A percentile compares a stretch with the other conserved stretches of the same genome.
phyloP scores from a whole-genome alignment of 2,329 filamentous ascomycete species.

The Colletotrichum sp. region DNA sequence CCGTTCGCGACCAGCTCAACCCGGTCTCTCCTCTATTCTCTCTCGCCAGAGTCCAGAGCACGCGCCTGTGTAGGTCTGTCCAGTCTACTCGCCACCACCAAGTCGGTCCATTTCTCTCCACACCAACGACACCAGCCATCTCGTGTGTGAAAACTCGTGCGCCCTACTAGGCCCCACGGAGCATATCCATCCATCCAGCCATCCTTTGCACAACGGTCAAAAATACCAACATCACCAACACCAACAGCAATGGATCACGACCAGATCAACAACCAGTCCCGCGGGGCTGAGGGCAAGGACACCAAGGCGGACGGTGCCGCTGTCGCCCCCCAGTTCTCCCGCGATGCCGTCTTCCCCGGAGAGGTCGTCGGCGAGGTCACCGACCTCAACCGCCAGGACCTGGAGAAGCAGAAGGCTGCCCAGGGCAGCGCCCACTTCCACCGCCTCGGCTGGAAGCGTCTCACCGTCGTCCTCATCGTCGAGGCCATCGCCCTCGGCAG shows the following conservation, averaged over 20 bases:
- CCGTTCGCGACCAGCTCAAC: slow-evolving; percentile 8
- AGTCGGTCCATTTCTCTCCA: not conserved
- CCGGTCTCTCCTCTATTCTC: not conserved
- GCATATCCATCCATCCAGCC: not conserved
- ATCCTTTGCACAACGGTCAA: too few relatives aligned
- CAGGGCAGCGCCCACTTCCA: slow-evolving; percentile 54
- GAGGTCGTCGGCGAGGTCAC: slow-evolving; percentile 30
- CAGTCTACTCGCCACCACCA: not conserved
- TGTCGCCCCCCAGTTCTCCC: slow-evolving; percentile 20
- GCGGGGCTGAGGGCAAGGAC: slow-evolving; percentile 10
- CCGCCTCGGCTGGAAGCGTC: slow-evolving; percentile 60
- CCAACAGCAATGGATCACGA: slow-evolving; percentile 18
- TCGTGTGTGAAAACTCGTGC: not conserved
- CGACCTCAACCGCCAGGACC: slow-evolving; percentile 36
- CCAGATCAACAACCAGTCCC: slow-evolving; percentile 1
- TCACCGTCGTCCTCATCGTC: slow-evolving; percentile 60
- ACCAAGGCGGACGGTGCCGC: slow-evolving; percentile 12
- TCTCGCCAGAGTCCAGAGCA: too few relatives aligned
- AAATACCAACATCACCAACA: not conserved
- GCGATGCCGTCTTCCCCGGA: slow-evolving; percentile 24
- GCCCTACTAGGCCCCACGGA: not conserved
- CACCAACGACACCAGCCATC: not conserved
- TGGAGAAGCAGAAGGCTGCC: slow-evolving; percentile 51
- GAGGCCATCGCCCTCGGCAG: slow-evolving; percentile 61
- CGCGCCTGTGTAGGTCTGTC: not conserved